Base-by-base conservation (phyloP, 148 eudicot species). In the Diospyros lotus region DNA sequence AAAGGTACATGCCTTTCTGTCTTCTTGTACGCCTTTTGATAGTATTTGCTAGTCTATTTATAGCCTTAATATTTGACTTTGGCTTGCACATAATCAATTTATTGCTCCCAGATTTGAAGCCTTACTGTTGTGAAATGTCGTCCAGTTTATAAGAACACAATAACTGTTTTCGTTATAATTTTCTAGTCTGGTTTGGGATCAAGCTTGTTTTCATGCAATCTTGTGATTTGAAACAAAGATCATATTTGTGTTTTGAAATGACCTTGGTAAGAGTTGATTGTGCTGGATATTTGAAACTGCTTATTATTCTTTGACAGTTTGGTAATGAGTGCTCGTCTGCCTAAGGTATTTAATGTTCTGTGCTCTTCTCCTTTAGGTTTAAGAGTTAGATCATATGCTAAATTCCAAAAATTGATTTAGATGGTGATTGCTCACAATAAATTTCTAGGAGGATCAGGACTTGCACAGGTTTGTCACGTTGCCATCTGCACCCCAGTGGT, bases 1-100 rank as follows among this genome's bases (percentile, higher is more conserved):
- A 42, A 86, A 84, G 91, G 91, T 87, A 76, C 66, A 75, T 39
- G 52, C 69, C 58, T 66, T 55, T 28, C 28, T 53, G 59, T 65
- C 44, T 64, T 71, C 44, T 64, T 71, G 15, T 48, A 9, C 71
- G 9, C 75, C 58, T 14, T 52, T 60, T 5, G 56, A 43, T 70
- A 39, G 38, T 38, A 5, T 69, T 39, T 51, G 9, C 51, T 38
- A 50, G 44, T 43, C 10, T 5, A 68, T 2, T 51, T 38, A 3
- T 3, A 7, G 56, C 10, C 9, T 3, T 12, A 17, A 28, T 15
- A 48, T 48, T 48, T 50, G 4, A 17, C 14, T 48, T 9, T 15
- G 9, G 40, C 14, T 3, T 50, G 56, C n/a, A 46, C 11, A 41
- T 46, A 50, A 50, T 68, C 71, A 50, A 28, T 4, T 56, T 56